Evolutionary conservation across 2,329 filamentous ascomycete species (phyloP).

Genomic region (Penicillium expansum): DNA sequence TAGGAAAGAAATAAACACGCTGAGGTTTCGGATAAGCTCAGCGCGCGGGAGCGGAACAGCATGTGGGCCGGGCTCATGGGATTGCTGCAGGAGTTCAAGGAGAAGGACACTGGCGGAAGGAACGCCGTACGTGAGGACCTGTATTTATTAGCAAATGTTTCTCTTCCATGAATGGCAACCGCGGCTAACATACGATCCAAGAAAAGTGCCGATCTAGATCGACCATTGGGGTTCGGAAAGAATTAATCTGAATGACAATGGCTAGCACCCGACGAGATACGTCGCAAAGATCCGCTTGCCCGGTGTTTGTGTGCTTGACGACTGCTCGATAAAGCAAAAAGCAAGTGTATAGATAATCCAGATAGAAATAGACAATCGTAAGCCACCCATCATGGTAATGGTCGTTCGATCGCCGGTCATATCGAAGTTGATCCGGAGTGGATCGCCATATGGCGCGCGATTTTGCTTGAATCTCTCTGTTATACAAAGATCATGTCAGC

Average conservation of each 20-base stretch:
- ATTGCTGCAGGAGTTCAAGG: constrained; percentile 35
- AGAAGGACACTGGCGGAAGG: constrained; percentile 35
- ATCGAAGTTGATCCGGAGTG: constrained; percentile 27
- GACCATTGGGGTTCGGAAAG: constrained; percentile 27
- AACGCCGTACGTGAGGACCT: constrained; percentile 36
- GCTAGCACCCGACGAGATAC: constrained; percentile 33
- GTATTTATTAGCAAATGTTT: not conserved
- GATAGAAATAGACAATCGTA: constrained; percentile 28
- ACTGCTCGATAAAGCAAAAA: constrained; percentile 37
- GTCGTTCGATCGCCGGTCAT: constrained; percentile 19
- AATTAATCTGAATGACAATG: constrained; percentile 30
- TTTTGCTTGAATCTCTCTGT: constrained; percentile 28
- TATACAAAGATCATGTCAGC: not conserved
- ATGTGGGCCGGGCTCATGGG: constrained; percentile 28
- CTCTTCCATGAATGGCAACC: not conserved
- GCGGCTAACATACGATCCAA: constrained; percentile 32
- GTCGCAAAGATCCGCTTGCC: constrained; percentile 33
- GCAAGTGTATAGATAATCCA: constrained; percentile 37
- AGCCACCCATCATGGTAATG: constrained; percentile 20
- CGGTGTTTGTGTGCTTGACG: constrained; percentile 32
- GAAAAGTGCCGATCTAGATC: constrained; percentile 35
- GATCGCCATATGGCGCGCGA: constrained; percentile 26
- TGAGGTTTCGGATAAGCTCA: constrained; percentile 35
- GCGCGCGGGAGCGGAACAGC: constrained; percentile 28
- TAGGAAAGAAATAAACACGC: constrained; percentile 34